Percentiles rank a stretch among this genome's conserved stretches.
Evolutionary conservation across 2,329 filamentous ascomycete genomes (phyloP).

Genomic region (Xylariaceae sp.): DNA sequence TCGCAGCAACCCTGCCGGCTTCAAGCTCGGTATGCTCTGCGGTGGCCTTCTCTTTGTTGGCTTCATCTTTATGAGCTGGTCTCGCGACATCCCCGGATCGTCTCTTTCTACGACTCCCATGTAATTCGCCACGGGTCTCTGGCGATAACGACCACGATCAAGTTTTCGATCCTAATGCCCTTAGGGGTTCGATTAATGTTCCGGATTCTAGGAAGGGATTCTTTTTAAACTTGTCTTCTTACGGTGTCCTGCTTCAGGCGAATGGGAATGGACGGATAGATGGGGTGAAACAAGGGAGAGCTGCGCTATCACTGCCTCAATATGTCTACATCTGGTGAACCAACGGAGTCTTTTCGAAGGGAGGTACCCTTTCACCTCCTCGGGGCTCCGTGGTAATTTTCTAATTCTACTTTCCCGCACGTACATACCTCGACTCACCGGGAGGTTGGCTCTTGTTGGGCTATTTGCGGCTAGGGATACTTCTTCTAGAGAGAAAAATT

Average conservation of each 20-base stretch:
- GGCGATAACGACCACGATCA: not conserved
- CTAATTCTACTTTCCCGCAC: not conserved
- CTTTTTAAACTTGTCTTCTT: slow-evolving; percentile 11
- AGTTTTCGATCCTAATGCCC: not conserved
- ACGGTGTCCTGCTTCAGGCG: not conserved
- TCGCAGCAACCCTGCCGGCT: slow-evolving; percentile 22
- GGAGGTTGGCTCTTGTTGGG: slow-evolving; percentile 11
- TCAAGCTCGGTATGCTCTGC: slow-evolving; percentile 23
- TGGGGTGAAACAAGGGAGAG: slow-evolving; percentile 3
- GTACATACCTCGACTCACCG: slow-evolving; percentile 15
- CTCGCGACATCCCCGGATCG: slow-evolving; percentile 16
- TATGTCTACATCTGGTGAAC: slow-evolving; percentile 7
- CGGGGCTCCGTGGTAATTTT: slow-evolving; percentile 5
- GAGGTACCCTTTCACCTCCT: slow-evolving; percentile 10
- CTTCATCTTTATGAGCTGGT: slow-evolving; percentile 22
- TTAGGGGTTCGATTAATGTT: slow-evolving; percentile 5
- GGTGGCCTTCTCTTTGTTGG: slow-evolving; percentile 18
- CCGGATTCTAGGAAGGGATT: slow-evolving; percentile 19
- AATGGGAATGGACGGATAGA: slow-evolving; percentile 8
- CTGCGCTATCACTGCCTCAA: slow-evolving; percentile 11
- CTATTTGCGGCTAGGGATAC: slow-evolving; percentile 18
- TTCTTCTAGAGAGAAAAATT: slow-evolving; percentile 13
- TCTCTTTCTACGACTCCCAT: slow-evolving; percentile 14
- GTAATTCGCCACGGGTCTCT: not conserved
- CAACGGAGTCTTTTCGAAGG: not conserved